phyloP scores from a whole-genome alignment of 2,329 filamentous ascomycete genomes.

The Exutisphaerella laricina region DNA sequence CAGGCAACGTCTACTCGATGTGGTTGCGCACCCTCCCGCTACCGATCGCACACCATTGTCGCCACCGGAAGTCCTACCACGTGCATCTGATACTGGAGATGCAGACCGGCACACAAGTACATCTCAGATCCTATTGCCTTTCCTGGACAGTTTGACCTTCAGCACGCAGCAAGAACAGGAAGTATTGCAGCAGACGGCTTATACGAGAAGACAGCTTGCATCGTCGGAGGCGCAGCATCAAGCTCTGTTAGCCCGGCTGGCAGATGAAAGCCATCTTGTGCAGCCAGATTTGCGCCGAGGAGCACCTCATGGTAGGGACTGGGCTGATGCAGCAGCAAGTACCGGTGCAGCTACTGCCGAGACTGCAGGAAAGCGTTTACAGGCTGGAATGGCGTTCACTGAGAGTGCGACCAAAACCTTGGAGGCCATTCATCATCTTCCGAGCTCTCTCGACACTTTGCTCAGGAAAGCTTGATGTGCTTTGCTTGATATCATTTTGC shows the following conservation, averaged over 20 bases:
- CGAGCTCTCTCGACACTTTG: slow-evolving; percentile 12
- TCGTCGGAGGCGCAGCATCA: slow-evolving; percentile 24
- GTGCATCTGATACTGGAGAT: slow-evolving; percentile 6
- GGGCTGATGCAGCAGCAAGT: slow-evolving; percentile 24
- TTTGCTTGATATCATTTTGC: background rate
- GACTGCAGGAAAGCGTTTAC: slow-evolving; percentile 16
- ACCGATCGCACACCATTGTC: slow-evolving; percentile 2
- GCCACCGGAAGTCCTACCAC: slow-evolving; percentile 7
- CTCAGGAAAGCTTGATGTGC: background rate
- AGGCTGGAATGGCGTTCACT: slow-evolving; percentile 15
- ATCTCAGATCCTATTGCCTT: slow-evolving; percentile 25
- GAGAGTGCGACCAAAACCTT: slow-evolving; percentile 16
- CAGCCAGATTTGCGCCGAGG: slow-evolving; percentile 20
- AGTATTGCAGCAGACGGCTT: slow-evolving; percentile 26
- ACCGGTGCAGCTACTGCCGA: slow-evolving; percentile 15
- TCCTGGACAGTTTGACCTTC: slow-evolving; percentile 19
- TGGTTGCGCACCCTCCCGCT: slow-evolving; percentile 16
- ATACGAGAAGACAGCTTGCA: slow-evolving; percentile 25
- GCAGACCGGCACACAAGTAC: slow-evolving; percentile 9
- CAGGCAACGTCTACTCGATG: slow-evolving; percentile 21
- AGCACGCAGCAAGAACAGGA: slow-evolving; percentile 21
- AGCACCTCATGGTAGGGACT: slow-evolving; percentile 24
- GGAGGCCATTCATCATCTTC: slow-evolving; percentile 18
- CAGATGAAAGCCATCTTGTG: slow-evolving; percentile 35
- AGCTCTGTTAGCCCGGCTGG: slow-evolving; percentile 25